Percentiles rank a stretch among this genome's conserved stretches.
Conservation (phyloP, 2,329 filamentous ascomycete species). For the Pseudogymnoascus sp. region DNA sequence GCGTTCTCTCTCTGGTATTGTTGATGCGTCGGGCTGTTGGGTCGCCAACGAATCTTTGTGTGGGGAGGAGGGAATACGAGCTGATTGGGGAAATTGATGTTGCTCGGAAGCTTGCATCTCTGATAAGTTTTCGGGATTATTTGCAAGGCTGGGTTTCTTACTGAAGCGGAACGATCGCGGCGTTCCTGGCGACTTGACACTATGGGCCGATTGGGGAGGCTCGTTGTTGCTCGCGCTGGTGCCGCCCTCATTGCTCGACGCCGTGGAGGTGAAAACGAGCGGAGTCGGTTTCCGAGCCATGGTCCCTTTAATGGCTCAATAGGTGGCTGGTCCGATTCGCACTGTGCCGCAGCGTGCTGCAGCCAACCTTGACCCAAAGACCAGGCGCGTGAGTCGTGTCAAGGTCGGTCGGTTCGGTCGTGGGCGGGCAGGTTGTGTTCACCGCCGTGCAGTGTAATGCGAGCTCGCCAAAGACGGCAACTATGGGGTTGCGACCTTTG, state of each 20-base stretch:
- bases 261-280: not conserved
- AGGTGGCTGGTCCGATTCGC: not conserved
- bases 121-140: constrained; percentile 1
- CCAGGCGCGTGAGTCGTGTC: constrained; percentile 1
- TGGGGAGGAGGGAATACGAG: not conserved
- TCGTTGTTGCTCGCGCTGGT: not conserved
- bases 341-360: constrained; percentile 3
- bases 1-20: not conserved
- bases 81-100: not conserved
- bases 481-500: constrained; percentile 3
- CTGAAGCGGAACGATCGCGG: constrained; percentile 4
- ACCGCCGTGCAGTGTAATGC: not conserved
- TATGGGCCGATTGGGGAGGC: not conserved
- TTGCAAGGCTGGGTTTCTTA: not conserved
- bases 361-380: constrained; percentile 8
- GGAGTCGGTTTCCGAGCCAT: constrained; percentile 6
- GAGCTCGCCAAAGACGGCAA: not conserved
- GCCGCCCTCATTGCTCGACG: not conserved
- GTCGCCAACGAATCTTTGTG: not conserved
- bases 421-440: not conserved
- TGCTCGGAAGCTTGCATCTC: constrained; percentile 1
- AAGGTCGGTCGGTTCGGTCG: not conserved
- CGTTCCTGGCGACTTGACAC: not conserved
- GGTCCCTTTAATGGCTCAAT: not conserved
- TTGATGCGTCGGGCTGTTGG: not conserved